These are phyloP conservation scores for Striga hermonthica DNA, from an alignment of 305 asterid species.

Conservation along the genomic window DNA sequence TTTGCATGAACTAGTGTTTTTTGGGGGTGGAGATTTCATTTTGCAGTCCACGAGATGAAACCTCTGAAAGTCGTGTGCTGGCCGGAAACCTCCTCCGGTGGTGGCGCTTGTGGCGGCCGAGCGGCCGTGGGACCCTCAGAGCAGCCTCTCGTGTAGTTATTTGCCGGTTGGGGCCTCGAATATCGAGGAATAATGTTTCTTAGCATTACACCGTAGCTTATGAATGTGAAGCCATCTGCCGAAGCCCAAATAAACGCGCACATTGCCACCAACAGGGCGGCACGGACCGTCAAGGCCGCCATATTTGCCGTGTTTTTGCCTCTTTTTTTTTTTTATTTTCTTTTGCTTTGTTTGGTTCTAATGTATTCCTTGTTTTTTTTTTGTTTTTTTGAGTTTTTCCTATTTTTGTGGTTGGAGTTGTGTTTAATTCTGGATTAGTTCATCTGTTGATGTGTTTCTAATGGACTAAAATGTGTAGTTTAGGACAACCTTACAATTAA, in stretches of 20 bases:
- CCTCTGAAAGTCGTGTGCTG: background rate
- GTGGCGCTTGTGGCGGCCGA: slow-evolving; percentile 9
- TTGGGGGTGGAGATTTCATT: background rate
- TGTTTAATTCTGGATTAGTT: background rate
- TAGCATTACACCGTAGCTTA: slow-evolving; percentile 26
- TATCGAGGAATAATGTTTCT: slow-evolving; percentile 24
- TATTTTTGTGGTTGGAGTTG: background rate
- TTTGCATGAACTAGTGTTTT: slow-evolving; percentile 10
- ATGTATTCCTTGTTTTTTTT: too few relatives aligned
- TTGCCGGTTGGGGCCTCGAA: slow-evolving; percentile 34
- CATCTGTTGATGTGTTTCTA: background rate
- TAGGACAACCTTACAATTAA: slow-evolving; percentile 20
- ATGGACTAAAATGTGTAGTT: slow-evolving; percentile 26
- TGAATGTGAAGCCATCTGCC: background rate
- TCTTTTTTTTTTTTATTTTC: background rate
- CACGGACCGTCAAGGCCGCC: slow-evolving; percentile 14
- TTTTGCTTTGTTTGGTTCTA: background rate
- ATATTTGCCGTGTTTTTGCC: slow-evolving; percentile 18
- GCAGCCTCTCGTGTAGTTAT: slow-evolving; percentile 16
- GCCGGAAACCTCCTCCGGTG: slow-evolving; percentile 3
- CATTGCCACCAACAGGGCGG: slow-evolving; percentile 17
- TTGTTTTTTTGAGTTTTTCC: too few relatives aligned
- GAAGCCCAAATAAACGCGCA: slow-evolving; percentile 25
- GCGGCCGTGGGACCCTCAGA: background rate
- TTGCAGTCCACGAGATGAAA: slow-evolving; percentile 3